phyloP scores from a whole-genome alignment of 148 eudicot species.

The Rhododendron kiyosumense region DNA sequence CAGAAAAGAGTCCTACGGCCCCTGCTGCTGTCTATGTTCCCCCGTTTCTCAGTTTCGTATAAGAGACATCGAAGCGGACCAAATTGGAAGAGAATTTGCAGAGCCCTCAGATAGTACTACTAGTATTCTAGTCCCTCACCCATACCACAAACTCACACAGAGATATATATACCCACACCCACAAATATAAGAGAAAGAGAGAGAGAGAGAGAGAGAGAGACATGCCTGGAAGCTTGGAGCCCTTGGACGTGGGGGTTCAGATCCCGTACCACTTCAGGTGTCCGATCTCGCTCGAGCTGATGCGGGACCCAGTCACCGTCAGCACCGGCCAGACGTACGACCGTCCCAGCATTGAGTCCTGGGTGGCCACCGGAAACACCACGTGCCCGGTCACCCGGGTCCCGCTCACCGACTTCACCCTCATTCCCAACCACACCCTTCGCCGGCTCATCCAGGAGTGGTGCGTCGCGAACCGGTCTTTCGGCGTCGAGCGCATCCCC shows the following conservation, averaged over 20 bases:
- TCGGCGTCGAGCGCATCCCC: slow-evolving; percentile 80
- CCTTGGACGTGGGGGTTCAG: slow-evolving; percentile 57
- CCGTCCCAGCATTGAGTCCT: slow-evolving; percentile 76
- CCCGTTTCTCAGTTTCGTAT: slow-evolving; percentile 20
- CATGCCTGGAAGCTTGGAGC: slow-evolving; percentile 50
- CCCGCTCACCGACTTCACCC: slow-evolving; percentile 53
- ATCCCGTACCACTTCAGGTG: slow-evolving; percentile 89
- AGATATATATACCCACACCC: too few species aligned
- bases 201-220: slow-evolving; percentile 3
- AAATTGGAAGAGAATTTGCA: slow-evolving; percentile 19
- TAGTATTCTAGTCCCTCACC: neutral
- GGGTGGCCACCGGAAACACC: slow-evolving; percentile 84
- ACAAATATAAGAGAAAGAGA: neutral
- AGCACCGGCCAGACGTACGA: slow-evolving; percentile 92
- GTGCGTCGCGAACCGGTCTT: slow-evolving; percentile 79
- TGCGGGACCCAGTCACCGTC: slow-evolving; percentile 89
- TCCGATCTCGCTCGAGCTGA: slow-evolving; percentile 81
- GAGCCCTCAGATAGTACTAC: slow-evolving; percentile 1
- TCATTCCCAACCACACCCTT: slow-evolving; percentile 87
- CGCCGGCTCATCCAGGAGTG: slow-evolving; percentile 86
- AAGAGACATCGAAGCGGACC: slow-evolving; percentile 18
- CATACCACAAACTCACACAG: neutral
- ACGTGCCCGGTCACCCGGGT: slow-evolving; percentile 85
- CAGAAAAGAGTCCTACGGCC: slow-evolving; percentile 20
- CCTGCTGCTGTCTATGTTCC: slow-evolving; percentile 10